Percentiles rank a stretch among this genome's conserved stretches.
Conservation (phyloP, 306 rosid species). For the Corylus avellana region DNA sequence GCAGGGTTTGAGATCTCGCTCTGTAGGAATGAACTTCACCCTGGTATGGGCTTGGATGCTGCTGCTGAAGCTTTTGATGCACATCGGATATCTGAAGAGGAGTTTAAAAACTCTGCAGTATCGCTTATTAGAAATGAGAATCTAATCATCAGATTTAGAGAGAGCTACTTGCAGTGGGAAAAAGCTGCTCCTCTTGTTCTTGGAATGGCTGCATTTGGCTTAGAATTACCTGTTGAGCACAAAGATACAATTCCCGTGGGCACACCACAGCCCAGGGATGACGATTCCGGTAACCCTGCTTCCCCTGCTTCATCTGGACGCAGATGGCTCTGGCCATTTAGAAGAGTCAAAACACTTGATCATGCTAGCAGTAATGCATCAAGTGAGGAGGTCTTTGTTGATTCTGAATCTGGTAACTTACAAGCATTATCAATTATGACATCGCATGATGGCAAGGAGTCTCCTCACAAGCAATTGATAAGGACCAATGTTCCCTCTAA, state of each 20-base stretch:
- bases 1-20: slow-evolving; percentile 88
- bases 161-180: slow-evolving; percentile 77
- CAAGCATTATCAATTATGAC: slow-evolving; percentile 46
- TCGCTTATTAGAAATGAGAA: slow-evolving; percentile 68
- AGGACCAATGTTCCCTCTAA: slow-evolving; percentile 95
- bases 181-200: slow-evolving; percentile 86
- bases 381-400: slow-evolving; percentile 83
- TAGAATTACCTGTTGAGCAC: slow-evolving; percentile 62
- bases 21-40: slow-evolving; percentile 72
- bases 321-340: slow-evolving; percentile 92
- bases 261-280: slow-evolving; percentile 45
- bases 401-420: slow-evolving; percentile 67
- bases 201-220: slow-evolving; percentile 70
- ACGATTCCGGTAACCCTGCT: slow-evolving; percentile 40
- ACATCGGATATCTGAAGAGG: slow-evolving; percentile 56
- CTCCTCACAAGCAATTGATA: slow-evolving; percentile 66
- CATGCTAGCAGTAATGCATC: slow-evolving; percentile 61
- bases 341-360: slow-evolving; percentile 86
- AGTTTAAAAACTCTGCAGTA: slow-evolving; percentile 60
- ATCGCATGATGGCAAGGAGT: slow-evolving; percentile 30
- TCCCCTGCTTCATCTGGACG: slow-evolving; percentile 60
- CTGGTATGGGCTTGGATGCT: slow-evolving; percentile 75
- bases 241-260: slow-evolving; percentile 76
- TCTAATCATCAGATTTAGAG: slow-evolving; percentile 63
- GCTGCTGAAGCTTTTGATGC: slow-evolving; percentile 77